Evolutionary conservation across 2,329 filamentous ascomycete genomes (phyloP).

Genomic region (Ilyonectria sp.): DNA sequence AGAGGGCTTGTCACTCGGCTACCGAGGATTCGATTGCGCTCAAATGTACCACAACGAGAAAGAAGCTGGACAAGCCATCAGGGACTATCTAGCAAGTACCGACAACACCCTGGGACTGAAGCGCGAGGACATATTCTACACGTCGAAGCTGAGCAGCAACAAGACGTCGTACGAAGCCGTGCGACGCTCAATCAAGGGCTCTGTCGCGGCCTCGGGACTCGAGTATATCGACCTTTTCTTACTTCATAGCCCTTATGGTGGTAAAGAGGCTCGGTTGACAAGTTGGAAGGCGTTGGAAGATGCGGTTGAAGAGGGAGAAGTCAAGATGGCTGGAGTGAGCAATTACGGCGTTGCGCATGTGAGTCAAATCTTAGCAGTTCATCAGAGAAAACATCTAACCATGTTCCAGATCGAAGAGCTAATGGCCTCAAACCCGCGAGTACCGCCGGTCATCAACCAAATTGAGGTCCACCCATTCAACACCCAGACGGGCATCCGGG

Average conservation of each 20-base stretch:
- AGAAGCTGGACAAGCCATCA: conserved; percentile 77
- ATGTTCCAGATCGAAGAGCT: conserved; percentile 75
- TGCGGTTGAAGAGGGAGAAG: conserved; percentile 79
- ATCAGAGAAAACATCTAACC: not conserved
- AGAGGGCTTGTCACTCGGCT: conserved; percentile 69
- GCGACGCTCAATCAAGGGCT: conserved; percentile 75
- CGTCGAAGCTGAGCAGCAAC: conserved; percentile 81
- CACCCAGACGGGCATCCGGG: conserved; percentile 76
- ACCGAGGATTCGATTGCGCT: conserved; percentile 67
- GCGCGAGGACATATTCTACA: conserved; percentile 83
- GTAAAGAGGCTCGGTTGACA: conserved; percentile 75
- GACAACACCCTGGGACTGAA: conserved; percentile 66
- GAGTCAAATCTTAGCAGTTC: conserved; percentile 47
- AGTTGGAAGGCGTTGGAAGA: conserved; percentile 86
- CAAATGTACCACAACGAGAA: conserved; percentile 78
- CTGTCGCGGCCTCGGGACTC: conserved; percentile 75
- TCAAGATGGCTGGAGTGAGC: conserved; percentile 80
- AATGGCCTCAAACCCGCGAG: conserved; percentile 72
- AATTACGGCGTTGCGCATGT: conserved; percentile 85
- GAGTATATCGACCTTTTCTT: conserved; percentile 87
- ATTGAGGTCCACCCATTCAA: conserved; percentile 90
- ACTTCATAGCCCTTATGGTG: conserved; percentile 85
- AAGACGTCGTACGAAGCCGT: conserved; percentile 76
- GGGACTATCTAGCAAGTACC: conserved; percentile 65
- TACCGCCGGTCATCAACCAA: conserved; percentile 82